Base-by-base conservation (phyloP, 1,284 basidiomycete genomes). In the Trametes versicolor region DNA sequence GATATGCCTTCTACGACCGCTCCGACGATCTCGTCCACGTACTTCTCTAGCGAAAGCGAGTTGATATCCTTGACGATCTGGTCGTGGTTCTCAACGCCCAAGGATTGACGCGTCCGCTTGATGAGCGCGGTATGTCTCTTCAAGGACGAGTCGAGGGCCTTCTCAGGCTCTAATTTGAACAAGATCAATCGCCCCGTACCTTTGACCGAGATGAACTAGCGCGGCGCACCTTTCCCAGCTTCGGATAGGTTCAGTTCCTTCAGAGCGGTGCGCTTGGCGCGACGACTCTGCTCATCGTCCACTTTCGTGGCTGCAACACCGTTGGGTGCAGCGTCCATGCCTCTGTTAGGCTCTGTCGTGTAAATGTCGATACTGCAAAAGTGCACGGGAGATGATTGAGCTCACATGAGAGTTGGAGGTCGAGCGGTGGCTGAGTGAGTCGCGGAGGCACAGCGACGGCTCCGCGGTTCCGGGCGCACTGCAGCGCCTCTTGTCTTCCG, bases 61-160 rank as follows among this genome's bases (percentile, higher is more conserved):
- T 94, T 90, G 67, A 98, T 89, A 74, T 99, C 98, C 78, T 97
- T 97, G 73, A 97, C 81, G 64, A 98, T 88, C 72, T 93, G 90
- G 69, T 96, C 94, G 58, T 88, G 88, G 74, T 93, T 90, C 68
- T 95, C 94, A 34, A 83, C 75, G 55, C 92, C 90, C 72, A 96
- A 82, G 37, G 92, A 93, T 74, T 90, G 93, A 43, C 90, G 87
- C 73, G 97, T 91, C 41, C 93, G 89, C 78, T 97, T 98, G 70
- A 98, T 94, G 68, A 97, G 86, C 1, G 95, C 94, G 0, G 95
- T 98, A 77, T 99, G 96, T 25, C 94, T 90, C 80, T 96, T 98
- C 64, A 99, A 80, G 41, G 96, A 98, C 2, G 96, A 95, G 77
- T 98, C 96, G 39, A 96, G 83, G 17, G 80, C 71, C 74, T 87